These are phyloP conservation scores for Myriosclerotinia duriaeana DNA, from an alignment of 2,329 filamentous ascomycete genomes.

Conservation along the genomic window DNA sequence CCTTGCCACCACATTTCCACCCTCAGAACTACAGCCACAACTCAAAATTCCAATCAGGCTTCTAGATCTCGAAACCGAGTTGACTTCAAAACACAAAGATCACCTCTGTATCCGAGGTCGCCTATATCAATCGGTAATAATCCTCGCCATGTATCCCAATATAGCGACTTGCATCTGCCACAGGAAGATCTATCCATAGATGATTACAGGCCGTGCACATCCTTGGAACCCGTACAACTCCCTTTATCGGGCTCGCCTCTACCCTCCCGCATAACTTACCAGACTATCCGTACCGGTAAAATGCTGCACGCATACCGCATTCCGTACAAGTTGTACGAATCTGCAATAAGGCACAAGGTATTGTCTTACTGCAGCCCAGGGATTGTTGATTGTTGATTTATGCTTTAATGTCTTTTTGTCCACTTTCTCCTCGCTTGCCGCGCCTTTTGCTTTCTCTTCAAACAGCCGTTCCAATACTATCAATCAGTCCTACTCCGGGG, in stretches of 20 bases:
- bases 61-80: neutral
- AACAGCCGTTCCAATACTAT: neutral
- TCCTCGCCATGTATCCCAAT: constrained; percentile 1
- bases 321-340: constrained; percentile 11
- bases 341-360: constrained; percentile 12
- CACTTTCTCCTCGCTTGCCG: neutral
- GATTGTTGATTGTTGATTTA: neutral
- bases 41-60: neutral
- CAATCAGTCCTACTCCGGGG: too few relatives aligned
- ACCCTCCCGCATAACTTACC: constrained; percentile 7
- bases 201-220: neutral
- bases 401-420: neutral
- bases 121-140: neutral
- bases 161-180: constrained; percentile 6
- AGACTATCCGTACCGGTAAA: constrained; percentile 11
- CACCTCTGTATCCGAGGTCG: constrained; percentile 11
- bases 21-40: neutral
- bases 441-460: neutral
- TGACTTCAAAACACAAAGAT: neutral
- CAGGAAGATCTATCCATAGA: constrained; percentile 5
- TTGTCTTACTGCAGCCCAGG: constrained; percentile 2
- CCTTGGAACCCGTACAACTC: neutral
- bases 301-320: neutral
- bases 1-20: neutral
- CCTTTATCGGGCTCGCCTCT: neutral